These are phyloP conservation scores for Aspergillus japonicus DNA, from an alignment of 2,329 filamentous ascomycete genomes.

Conservation along the genomic window DNA sequence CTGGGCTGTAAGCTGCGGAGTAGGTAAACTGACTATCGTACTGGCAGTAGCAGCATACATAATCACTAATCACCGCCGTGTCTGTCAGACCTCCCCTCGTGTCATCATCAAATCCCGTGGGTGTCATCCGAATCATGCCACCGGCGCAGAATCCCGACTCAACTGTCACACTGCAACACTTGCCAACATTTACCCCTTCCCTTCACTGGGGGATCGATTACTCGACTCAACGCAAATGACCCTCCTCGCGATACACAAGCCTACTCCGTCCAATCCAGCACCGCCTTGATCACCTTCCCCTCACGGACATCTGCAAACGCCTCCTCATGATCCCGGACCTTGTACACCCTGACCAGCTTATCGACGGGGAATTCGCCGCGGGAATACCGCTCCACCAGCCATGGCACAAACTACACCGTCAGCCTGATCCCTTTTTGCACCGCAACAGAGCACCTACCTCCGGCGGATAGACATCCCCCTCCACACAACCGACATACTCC, in stretches of 20 bases:
- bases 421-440: background rate
- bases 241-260: too few species aligned
- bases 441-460: constrained; percentile 5
- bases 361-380: background rate
- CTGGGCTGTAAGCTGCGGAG: too few species aligned
- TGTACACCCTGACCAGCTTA: background rate
- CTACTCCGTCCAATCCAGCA: background rate
- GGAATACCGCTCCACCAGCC: background rate
- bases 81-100: background rate
- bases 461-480: constrained; percentile 20
- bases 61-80: background rate
- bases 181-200: background rate
- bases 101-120: background rate
- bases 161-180: background rate
- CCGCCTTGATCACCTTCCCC: background rate
- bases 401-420: background rate
- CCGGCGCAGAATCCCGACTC: background rate
- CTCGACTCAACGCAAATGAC: background rate
- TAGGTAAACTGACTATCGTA: too few species aligned
- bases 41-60: background rate
- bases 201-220: background rate
- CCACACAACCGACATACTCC: constrained; percentile 23
- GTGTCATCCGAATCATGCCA: background rate
- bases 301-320: background rate
- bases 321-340: background rate